phyloP scores from a whole-genome alignment of 1,139 yeast species.

The Yamadazyma spencermartinsiae region DNA sequence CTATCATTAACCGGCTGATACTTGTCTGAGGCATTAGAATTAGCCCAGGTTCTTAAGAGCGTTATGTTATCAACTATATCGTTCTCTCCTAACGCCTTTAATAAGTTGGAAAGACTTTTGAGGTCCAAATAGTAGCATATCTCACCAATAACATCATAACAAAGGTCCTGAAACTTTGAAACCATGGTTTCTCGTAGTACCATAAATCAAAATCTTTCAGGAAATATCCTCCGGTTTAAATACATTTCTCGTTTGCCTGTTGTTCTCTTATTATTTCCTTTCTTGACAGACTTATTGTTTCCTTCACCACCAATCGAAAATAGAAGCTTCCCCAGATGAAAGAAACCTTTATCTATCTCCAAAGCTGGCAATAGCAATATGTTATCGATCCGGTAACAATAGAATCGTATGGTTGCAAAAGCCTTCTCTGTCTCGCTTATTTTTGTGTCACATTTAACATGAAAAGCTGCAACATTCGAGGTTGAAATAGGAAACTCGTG shows the following conservation, averaged over 20 bases:
- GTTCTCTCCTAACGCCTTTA: neutral
- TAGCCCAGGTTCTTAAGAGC: neutral
- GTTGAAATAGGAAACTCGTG: neutral
- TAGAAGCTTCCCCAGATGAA: no score
- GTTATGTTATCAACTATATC: neutral
- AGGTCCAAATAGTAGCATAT: neutral
- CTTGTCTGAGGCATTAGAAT: neutral
- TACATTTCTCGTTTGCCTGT: no score
- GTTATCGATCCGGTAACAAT: no score
- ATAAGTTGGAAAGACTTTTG: neutral
- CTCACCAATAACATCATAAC: neutral
- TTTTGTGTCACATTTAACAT: constrained; percentile 1
- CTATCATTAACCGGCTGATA: neutral
- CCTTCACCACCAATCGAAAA: no score
- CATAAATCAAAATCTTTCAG: no score
- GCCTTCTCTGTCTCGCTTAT: neutral
- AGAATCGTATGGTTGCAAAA: neutral
- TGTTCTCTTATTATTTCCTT: no score
- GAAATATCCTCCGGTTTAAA: no score
- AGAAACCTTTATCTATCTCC: no score
- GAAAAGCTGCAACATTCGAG: no score
- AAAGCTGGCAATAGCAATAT: no score
- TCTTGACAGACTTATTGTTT: no score
- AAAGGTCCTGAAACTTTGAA: neutral
- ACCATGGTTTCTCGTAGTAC: no score